phyloP scores from a whole-genome alignment of 1,284 basidiomycete genomes.

The Volvariella volvacea region DNA sequence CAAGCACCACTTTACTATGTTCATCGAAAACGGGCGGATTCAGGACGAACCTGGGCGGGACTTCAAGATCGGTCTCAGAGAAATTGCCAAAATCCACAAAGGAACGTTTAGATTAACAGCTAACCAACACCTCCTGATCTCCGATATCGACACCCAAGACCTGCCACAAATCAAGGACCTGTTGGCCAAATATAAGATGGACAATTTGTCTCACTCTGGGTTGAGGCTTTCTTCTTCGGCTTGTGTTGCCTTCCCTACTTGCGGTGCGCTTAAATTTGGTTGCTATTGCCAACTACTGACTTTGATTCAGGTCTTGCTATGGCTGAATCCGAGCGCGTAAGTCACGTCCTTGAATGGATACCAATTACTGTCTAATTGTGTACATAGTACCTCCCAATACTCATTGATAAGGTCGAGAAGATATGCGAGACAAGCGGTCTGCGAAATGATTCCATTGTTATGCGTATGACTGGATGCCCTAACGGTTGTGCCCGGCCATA shows the following conservation, averaged over 20 bases:
- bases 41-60: slow-evolving; percentile 87
- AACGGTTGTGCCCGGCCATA: slow-evolving; percentile 96
- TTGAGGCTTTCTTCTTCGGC: slow-evolving; percentile 85
- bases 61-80: slow-evolving; percentile 90
- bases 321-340: slow-evolving; percentile 34
- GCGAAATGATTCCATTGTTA: slow-evolving; percentile 89
- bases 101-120: slow-evolving; percentile 89
- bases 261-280: slow-evolving; percentile 31
- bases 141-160: slow-evolving; percentile 75
- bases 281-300: neutral
- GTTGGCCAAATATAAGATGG: slow-evolving; percentile 84
- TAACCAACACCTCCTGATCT: slow-evolving; percentile 92
- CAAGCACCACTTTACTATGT: slow-evolving; percentile 88
- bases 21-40: slow-evolving; percentile 96
- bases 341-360: slow-evolving; percentile 10
- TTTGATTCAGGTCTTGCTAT: slow-evolving; percentile 18
- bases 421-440: slow-evolving; percentile 92
- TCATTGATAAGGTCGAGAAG: slow-evolving; percentile 94
- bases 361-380: neutral
- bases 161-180: slow-evolving; percentile 75
- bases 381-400: slow-evolving; percentile 80
- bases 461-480: slow-evolving; percentile 97
- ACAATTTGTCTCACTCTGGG: slow-evolving; percentile 79
- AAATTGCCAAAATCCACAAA: slow-evolving; percentile 93
- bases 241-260: slow-evolving; percentile 98